Percentiles rank a stretch among this genome's conserved stretches.
phyloP scores from a whole-genome alignment of 441 rosid species.

The Lepidium campestre region DNA sequence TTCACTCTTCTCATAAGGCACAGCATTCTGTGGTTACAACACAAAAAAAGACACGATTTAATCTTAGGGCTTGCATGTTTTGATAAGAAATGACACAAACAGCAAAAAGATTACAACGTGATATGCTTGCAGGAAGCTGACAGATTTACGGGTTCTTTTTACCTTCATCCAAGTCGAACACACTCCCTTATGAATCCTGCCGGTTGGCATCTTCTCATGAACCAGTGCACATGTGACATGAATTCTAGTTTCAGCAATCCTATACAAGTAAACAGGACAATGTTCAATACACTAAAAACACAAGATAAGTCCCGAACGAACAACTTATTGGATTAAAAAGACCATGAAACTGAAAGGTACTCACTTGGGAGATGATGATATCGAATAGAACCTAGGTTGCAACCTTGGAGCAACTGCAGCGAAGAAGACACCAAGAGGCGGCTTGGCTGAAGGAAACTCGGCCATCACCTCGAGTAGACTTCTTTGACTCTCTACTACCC shows the following conservation, averaged over 20 bases:
- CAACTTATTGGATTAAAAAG: neutral
- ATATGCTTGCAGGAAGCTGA: slow-evolving; percentile 3
- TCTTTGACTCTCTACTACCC: slow-evolving; percentile 86
- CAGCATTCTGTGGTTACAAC: slow-evolving; percentile 46
- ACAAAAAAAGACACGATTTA: neutral
- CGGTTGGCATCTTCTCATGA: slow-evolving; percentile 72
- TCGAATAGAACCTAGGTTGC: slow-evolving; percentile 95
- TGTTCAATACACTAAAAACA: neutral
- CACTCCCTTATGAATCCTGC: slow-evolving; percentile 86
- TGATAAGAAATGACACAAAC: neutral
- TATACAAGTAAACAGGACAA: slow-evolving; percentile 22
- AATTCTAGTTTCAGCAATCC: slow-evolving; percentile 75
- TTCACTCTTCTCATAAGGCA: slow-evolving; percentile 52
- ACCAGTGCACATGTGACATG: slow-evolving; percentile 97
- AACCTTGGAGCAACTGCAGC: slow-evolving; percentile 88
- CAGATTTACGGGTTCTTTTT: neutral
- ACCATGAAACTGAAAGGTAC: slow-evolving; percentile 1
- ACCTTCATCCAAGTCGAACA: slow-evolving; percentile 99
- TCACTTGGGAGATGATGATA: slow-evolving; percentile 96
- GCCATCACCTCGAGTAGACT: slow-evolving; percentile 96
- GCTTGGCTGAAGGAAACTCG: slow-evolving; percentile 86
- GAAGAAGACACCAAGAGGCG: slow-evolving; percentile 95
- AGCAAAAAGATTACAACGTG: neutral
- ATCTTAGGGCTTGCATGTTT: neutral
- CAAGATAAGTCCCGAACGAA: neutral